Evolutionary conservation across 179 eudicot genomes (phyloP), one percentile per base, ranked within the genome.

Genomic region (Beta macrorhiza): DNA sequence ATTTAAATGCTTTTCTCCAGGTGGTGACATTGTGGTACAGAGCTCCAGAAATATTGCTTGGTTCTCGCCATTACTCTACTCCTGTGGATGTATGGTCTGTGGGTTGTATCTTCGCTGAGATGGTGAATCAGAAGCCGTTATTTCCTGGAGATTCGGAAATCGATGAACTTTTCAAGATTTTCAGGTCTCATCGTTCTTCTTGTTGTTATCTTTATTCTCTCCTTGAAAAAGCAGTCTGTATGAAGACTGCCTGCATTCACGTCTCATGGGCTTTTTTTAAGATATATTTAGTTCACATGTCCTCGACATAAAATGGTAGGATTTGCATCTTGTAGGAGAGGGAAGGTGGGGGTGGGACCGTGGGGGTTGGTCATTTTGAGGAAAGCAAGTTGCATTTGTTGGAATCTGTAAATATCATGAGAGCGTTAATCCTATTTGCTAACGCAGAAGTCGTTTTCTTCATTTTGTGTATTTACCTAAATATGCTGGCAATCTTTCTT

Each of bases 131-230:
- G 90, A 83, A 79, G 81, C 98, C 99, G 49, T 85, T 96, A 83
- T 96, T 96, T 87, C 98, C 98, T 59, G 99, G 99, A 74, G 98
- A 94, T 82, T 93, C 99, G 70, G 99, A 94, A 85, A 96, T 94
- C 73, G 98, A 96, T 86, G 92, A 96, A 82, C 92, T 96, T 67
- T 92, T 91, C 86, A 92, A 87, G 83, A 96, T 96, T 82, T 96
- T 96, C 95, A 92, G 98, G 99, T 92, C 58, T 82, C 74, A 64
- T 22, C 47, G 47, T 65, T 73, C n/a, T 67, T 55, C 57, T n/a
- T 58, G 14, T 37, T 51, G 37, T 45, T 8, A 47, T 76, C 58
- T 59, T 53, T 47, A 71, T 20, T 55, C 59, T 6, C n/a, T 22
- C 14, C 37, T 32, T 32, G 37, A 32, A 32, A 32, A 32, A 32